phyloP scores from a whole-genome alignment of 805 yeast genomes.

The Kuraishia cidri region DNA sequence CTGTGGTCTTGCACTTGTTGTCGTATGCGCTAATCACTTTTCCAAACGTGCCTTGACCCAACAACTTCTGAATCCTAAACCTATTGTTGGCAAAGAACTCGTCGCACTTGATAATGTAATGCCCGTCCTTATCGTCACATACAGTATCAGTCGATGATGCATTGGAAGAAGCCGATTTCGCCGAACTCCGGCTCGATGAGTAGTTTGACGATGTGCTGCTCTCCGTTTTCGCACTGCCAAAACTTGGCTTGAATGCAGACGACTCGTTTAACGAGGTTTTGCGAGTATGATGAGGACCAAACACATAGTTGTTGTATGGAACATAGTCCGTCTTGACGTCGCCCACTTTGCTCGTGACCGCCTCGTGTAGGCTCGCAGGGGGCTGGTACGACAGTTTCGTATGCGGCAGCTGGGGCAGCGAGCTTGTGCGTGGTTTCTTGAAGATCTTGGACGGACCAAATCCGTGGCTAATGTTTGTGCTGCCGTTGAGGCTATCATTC shows the following conservation, averaged over 20 bases:
- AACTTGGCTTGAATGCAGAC: slow-evolving; percentile 6
- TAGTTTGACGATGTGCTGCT: slow-evolving; percentile 8
- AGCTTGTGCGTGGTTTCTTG: slow-evolving; percentile 37
- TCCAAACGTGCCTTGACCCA: slow-evolving; percentile 94
- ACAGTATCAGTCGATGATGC: slow-evolving; percentile 15
- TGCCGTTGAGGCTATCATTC: neutral
- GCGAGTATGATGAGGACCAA: slow-evolving; percentile 7
- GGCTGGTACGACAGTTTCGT: slow-evolving; percentile 31
- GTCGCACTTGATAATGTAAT: slow-evolving; percentile 52
- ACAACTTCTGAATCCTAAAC: slow-evolving; percentile 53
- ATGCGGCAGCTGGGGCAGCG: slow-evolving; percentile 44
- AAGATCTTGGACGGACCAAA: too few species aligned
- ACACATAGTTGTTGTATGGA: slow-evolving; percentile 19
- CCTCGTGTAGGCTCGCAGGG: slow-evolving; percentile 17
- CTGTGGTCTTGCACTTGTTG: slow-evolving; percentile 42
- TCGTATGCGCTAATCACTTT: slow-evolving; percentile 84
- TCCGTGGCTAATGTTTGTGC: neutral
- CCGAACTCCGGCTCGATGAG: neutral
- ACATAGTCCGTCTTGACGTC: slow-evolving; percentile 28
- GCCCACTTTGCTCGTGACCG: slow-evolving; percentile 28
- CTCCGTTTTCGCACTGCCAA: slow-evolving; percentile 9
- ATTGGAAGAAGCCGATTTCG: slow-evolving; percentile 4
- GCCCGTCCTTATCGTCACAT: slow-evolving; percentile 68
- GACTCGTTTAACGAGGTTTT: slow-evolving; percentile 16
- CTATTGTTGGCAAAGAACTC: slow-evolving; percentile 63